Base-by-base conservation (phyloP, 306 rosid genomes). In the Phaseolus lunatus region DNA sequence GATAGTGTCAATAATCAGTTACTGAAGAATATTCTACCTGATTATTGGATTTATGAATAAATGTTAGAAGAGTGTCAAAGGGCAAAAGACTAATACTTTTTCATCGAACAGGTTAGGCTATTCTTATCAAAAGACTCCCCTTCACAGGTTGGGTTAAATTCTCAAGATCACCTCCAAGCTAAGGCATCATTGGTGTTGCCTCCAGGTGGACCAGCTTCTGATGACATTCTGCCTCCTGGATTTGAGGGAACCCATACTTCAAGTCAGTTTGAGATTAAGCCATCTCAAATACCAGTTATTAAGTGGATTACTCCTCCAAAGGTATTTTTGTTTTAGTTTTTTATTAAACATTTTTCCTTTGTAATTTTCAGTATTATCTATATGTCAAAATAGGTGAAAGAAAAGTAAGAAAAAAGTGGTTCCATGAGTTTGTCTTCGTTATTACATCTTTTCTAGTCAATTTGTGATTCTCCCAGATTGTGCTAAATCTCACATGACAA, bases 161-260 rank as follows among this genome's bases (percentile, higher is more conserved):
- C 92, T 88, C 98, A 93, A 82, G 97, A 93, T 81, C 95, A 93
- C 84, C 98, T 93, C 78, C 98, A 93, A 82, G 92, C 92, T 37
- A 93, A 93, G 86, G 27, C 87, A 56, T 87, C 93, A 6, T 87
- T 88, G 85, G 56, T 44, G 33, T 82, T 82, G 78, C 96, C 85
- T 82, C 83, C 94, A 31, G 84, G 87, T 16, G 96, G 90, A 37
- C 78, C 85, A 53, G 89, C 91, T 70, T 84, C 90, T 19, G 97
- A 89, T 31, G 97, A 88, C 81, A 76, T 52, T 83, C 84, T 90
- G 63, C 99, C 99, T 78, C 97, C 96, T 75, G 97, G 97, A 33
- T 95, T 95, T 76, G 97, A 95, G 84, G 96, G 92, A 79, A 82
- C 87, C 67, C 89, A 75, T 77, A 65, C 87, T 24, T 82, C 80